phyloP scores from a whole-genome alignment of 2,329 filamentous ascomycete species.

The Decorospora gaudefroyi region DNA sequence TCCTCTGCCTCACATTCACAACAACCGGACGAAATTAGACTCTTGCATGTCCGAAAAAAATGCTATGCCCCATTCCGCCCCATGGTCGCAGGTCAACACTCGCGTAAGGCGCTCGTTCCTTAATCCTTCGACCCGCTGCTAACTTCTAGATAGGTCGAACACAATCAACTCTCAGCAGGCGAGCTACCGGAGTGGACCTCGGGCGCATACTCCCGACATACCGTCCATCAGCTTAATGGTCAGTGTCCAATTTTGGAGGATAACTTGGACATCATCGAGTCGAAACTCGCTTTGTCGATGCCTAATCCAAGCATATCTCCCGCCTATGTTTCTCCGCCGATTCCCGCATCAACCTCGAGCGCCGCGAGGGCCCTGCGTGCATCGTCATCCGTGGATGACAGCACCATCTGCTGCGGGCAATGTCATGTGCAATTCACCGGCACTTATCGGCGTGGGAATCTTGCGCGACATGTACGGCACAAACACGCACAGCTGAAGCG shows the following conservation, averaged over 20 bases:
- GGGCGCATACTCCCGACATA: too few relatives aligned
- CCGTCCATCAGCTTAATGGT: too few relatives aligned
- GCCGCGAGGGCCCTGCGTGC: background rate
- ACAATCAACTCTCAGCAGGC: background rate
- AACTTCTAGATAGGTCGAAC: background rate
- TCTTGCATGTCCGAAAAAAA: background rate
- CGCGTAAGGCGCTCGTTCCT: constrained; percentile 1
- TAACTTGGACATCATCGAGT: background rate
- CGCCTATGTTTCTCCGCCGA: background rate
- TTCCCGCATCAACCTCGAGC: background rate
- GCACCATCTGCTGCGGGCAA: constrained; percentile 2
- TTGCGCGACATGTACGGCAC: constrained; percentile 12
- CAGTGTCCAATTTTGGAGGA: too few relatives aligned
- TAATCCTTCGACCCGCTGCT: background rate
- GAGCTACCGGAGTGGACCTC: too few relatives aligned
- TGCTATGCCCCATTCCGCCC: background rate
- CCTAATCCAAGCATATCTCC: background rate
- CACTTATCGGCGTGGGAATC: constrained; percentile 14
- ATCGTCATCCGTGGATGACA: background rate
- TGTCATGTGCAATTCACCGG: constrained; percentile 17
- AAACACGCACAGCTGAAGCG: constrained; percentile 7
- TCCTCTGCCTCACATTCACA: background rate
- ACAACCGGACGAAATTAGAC: too few relatives aligned
- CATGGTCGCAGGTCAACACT: constrained; percentile 13
- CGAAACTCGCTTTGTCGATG: background rate